Conservation (phyloP, 192 early-diverging fungal species). For the Podila verticillata region DNA sequence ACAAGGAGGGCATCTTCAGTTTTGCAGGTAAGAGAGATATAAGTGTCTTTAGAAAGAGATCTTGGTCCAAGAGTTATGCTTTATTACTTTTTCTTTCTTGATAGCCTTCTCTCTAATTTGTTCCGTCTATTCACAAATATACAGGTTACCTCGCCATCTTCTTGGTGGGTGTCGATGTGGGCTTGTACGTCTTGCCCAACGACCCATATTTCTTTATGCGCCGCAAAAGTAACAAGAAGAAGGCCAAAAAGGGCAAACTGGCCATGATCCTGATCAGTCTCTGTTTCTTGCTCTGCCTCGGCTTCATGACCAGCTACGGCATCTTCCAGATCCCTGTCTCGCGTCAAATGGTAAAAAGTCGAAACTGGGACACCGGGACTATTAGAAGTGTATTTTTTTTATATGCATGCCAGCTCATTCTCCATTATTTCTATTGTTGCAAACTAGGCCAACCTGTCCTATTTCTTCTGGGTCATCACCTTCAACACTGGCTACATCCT, state of each 20-base stretch:
- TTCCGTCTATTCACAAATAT: background rate
- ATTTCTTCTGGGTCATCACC: constrained; percentile 80
- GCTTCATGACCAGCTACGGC: constrained; percentile 61
- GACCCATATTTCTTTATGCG: constrained; percentile 50
- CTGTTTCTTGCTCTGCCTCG: constrained; percentile 52
- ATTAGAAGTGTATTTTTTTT: background rate
- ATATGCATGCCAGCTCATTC: background rate
- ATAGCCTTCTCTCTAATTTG: constrained; percentile 3
- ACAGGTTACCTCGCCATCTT: constrained; percentile 90
- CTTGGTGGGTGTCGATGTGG: constrained; percentile 79
- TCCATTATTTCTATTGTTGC: background rate
- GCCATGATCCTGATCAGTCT: constrained; percentile 59
- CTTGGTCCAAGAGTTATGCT: background rate
- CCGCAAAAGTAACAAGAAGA: constrained; percentile 51
- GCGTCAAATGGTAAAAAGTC: constrained; percentile 65
- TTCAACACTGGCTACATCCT: constrained; percentile 74
- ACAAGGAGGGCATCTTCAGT: constrained; percentile 91
- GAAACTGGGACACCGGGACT: no score
- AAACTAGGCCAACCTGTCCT: constrained; percentile 78
- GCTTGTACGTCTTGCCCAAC: constrained; percentile 66
- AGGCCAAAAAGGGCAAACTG: constrained; percentile 51
- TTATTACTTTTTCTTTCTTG: background rate
- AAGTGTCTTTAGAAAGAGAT: no score
- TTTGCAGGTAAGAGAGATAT: constrained; percentile 65
- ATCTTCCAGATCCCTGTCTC: constrained; percentile 70